phyloP scores from a whole-genome alignment of 495 filamentous ascomycete species.

The Aspergillus ostianus region DNA sequence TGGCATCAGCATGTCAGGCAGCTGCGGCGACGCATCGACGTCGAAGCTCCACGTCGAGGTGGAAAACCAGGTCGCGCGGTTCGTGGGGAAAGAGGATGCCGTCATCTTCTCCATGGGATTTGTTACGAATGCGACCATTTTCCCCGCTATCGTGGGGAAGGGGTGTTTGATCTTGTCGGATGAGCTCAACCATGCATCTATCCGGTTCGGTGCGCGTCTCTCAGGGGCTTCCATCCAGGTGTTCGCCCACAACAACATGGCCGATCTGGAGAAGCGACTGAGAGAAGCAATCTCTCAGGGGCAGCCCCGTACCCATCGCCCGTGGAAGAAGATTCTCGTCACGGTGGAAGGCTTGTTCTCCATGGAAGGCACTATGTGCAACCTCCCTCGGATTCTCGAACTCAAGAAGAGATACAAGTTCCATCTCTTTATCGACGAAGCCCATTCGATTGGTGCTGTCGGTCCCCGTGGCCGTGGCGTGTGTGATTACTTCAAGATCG shows the following conservation, averaged over 20 bases:
- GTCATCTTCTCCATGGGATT: slow-evolving; percentile 96
- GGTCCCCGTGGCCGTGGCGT: slow-evolving; percentile 79
- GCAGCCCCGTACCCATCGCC: slow-evolving; percentile 83
- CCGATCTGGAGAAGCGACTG: slow-evolving; percentile 70
- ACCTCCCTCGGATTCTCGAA: slow-evolving; percentile 71
- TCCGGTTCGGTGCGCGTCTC: slow-evolving; percentile 80
- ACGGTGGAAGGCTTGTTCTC: slow-evolving; percentile 89
- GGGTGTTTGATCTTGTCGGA: slow-evolving; percentile 85
- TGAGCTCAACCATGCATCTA: slow-evolving; percentile 89
- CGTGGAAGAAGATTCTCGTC: slow-evolving; percentile 92
- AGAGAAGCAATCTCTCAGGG: slow-evolving; percentile 83
- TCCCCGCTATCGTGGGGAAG: slow-evolving; percentile 79
- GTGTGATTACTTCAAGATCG: slow-evolving; percentile 85
- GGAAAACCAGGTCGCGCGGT: slow-evolving; percentile 75
- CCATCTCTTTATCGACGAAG: slow-evolving; percentile 83
- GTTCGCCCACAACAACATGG: slow-evolving; percentile 89
- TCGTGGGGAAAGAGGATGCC: slow-evolving; percentile 79
- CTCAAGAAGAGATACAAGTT: slow-evolving; percentile 91
- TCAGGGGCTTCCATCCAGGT: slow-evolving; percentile 83
- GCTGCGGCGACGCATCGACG: slow-evolving; percentile 71
- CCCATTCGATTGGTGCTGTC: slow-evolving; percentile 87
- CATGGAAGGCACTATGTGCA: slow-evolving; percentile 93
- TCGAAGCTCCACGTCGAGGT: slow-evolving; percentile 76
- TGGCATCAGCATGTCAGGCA: slow-evolving; percentile 67
- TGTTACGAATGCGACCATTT: slow-evolving; percentile 78